A percentile compares a stretch with the other conserved stretches of the same genome.
Conservation (phyloP, 139 green algal species). For the Volvox reticuliferus region DNA sequence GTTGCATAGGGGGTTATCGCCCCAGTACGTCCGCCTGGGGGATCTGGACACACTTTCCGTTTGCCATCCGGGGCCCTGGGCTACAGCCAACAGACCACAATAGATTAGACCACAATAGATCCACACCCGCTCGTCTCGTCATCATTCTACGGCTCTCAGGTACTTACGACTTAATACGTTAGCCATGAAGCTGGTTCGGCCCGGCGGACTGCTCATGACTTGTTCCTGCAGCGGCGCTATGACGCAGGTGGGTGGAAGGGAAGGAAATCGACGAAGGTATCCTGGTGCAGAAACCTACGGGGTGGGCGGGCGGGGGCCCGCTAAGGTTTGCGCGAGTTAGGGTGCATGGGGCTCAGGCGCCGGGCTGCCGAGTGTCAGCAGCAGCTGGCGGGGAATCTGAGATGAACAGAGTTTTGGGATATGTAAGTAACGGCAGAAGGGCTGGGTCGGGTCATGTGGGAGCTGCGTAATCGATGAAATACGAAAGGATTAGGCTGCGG, state of each 20-base stretch:
- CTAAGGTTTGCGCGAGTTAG: too few species aligned
- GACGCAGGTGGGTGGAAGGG: conserved; percentile 63
- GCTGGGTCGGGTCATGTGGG: too few species aligned
- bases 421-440: not conserved
- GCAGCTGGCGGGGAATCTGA: not conserved
- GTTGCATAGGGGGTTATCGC: too few species aligned
- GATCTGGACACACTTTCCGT: too few species aligned
- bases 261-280: not conserved
- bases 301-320: too few species aligned
- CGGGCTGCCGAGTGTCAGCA: not conserved
- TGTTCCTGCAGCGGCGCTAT: conserved; percentile 94
- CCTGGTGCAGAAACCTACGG: not conserved
- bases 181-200: conserved; percentile 81
- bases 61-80: too few species aligned
- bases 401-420: not conserved
- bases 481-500: too few species aligned
- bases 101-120: too few species aligned
- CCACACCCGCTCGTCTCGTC: too few species aligned
- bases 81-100: too few species aligned
- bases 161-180: conserved; percentile 84
- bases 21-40: too few species aligned
- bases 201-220: conserved; percentile 93
- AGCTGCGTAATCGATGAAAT: too few species aligned
- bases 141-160: conserved; percentile 41
- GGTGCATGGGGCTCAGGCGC: not conserved